Evolutionary conservation across 371 early-diverging fungal species (phyloP).

Genomic region (Rhizopus stolonifer): DNA sequence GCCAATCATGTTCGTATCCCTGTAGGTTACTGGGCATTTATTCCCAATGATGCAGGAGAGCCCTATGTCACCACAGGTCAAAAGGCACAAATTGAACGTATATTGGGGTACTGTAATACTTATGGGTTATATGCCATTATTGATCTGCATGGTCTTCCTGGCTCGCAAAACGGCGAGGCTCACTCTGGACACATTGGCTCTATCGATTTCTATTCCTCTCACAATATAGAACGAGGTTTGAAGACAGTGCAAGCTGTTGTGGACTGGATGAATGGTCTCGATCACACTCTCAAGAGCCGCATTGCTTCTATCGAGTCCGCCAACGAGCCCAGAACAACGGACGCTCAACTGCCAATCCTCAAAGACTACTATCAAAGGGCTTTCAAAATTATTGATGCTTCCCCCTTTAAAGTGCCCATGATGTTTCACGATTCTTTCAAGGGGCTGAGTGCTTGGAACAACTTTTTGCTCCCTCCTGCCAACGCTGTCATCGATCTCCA

Average conservation of each 20-base stretch:
- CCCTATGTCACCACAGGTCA: conserved; percentile 52
- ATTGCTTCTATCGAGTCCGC: conserved; percentile 31
- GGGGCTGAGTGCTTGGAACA: conserved; percentile 24
- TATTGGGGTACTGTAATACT: conserved; percentile 47
- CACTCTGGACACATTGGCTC: conserved; percentile 39
- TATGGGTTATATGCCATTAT: conserved; percentile 58
- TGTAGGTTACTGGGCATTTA: conserved; percentile 49
- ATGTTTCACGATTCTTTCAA: conserved; percentile 36
- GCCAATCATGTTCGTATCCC: conserved; percentile 54
- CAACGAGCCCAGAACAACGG: conserved; percentile 23
- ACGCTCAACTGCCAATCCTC: conserved; percentile 10
- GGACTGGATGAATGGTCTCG: conserved; percentile 33
- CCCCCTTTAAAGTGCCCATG: conserved; percentile 31
- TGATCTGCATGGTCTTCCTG: conserved; percentile 66
- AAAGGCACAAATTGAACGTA: conserved; percentile 44
- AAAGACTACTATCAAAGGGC: conserved; percentile 25
- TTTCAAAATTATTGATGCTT: conserved; percentile 21
- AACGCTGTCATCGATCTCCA: conserved; percentile 36
- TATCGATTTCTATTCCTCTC: conserved; percentile 22
- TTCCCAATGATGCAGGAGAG: conserved; percentile 34
- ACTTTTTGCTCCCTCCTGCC: conserved; percentile 26
- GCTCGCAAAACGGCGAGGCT: conserved; percentile 59
- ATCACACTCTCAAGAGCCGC: conserved; percentile 8
- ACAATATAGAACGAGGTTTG: conserved; percentile 26
- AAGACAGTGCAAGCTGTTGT: conserved; percentile 31